A percentile compares a stretch with the other conserved stretches of the same genome.
phyloP scores from a whole-genome alignment of 2,329 filamentous ascomycete species.

The Colletotrichum tanaceti region DNA sequence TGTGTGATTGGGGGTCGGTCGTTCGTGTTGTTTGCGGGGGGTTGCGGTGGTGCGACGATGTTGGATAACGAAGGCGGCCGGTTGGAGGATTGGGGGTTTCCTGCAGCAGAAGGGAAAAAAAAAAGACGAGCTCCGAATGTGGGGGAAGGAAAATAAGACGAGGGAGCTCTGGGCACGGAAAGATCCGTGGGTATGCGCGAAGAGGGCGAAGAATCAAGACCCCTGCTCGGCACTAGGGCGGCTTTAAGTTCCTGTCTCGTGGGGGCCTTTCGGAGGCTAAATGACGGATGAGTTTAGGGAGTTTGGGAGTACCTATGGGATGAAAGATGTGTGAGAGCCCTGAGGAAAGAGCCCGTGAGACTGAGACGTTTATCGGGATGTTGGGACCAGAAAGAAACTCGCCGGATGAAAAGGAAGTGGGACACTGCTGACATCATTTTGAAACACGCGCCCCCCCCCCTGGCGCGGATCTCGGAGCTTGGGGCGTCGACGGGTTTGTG shows the following conservation, averaged over 20 bases:
- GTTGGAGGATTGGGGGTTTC: no score
- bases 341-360: constrained; percentile 19
- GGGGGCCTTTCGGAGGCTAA: not conserved
- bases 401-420: not conserved
- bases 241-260: constrained; percentile 30
- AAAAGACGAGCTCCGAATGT: not conserved
- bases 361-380: not conserved
- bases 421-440: constrained; percentile 37
- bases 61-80: not conserved
- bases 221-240: constrained; percentile 33
- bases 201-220: constrained; percentile 31
- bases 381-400: not conserved
- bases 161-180: constrained; percentile 29
- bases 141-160: not conserved
- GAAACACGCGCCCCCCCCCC: constrained; percentile 32
- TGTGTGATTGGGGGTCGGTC: not conserved
- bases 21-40: not conserved
- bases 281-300: no score
- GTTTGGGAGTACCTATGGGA: not conserved
- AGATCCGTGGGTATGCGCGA: constrained; percentile 14
- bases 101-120: not conserved
- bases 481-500: constrained; percentile 48
- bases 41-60: not conserved
- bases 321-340: not conserved
- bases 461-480: constrained; percentile 45